Base-by-base conservation (phyloP, 2,329 filamentous ascomycete genomes). In the Aurifilum marmelostoma region DNA sequence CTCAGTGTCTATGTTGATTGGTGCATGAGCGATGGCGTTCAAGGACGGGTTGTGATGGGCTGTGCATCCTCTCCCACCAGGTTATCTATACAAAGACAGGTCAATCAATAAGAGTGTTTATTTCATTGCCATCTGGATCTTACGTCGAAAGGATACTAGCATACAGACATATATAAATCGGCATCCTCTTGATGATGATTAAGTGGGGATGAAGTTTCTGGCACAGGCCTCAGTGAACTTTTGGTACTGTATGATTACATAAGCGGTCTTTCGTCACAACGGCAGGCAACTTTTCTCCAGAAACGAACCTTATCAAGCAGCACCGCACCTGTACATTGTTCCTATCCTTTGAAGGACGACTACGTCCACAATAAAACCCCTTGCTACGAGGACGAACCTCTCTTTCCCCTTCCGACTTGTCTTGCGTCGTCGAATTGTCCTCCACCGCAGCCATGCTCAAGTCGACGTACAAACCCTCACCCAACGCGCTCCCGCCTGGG, bases 401-500 rank as follows among this genome's bases (percentile, higher is more conserved):
- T 18, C 32, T 37, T 59, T 32, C 32, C 18, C 18, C 16, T 24
- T 16, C 32, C 21, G 32, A 37, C 37, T 21, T 29, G 34, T 62
- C 7, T 5, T n/a, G 12, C 24, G n/a, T 29, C 37, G 59, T 47
- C 21, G 9, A 7, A 16, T 56, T 2, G 7, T 8, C 14, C 32
- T 27, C 43, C 43, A 12, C 4, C 34, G 34, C 34, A 39, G 65
- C 41, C 27, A 93, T 93, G 91, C 83, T 95, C 63, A 93, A 89
- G 76, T 92, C 91, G 27, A 94, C 92, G n/a, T 89, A 94, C 79
- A 88, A 87, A 70, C 84, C 88, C 29, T 85, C 86, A 12, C 74
- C 80, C 18, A 75, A 78, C 61, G 77, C 79, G 47, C 83, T 97
- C 0, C 91, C 90, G 37, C 84, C 90, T 58, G 94, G 93, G 72